Base-by-base conservation (phyloP, 2,329 filamentous ascomycete species). In the Sporothrix phasma region DNA sequence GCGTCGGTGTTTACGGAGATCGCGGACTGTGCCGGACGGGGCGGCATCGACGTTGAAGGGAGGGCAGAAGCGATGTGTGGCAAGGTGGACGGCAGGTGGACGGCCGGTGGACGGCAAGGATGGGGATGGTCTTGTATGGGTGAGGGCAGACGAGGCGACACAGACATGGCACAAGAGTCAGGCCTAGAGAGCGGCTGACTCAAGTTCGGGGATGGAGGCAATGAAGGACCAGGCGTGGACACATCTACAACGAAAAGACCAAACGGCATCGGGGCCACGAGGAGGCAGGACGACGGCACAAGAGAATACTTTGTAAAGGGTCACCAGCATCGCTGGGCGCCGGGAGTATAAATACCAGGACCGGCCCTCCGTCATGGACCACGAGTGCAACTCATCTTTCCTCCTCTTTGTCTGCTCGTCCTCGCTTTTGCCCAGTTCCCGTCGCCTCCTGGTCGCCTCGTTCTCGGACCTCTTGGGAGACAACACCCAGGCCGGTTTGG, bases 281-380 rank as follows among this genome's bases (percentile, higher is more conserved):
- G 31, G 56, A 58, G 26, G 26, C 41, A 15, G 17, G 41, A 61
- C 24, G n/a, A 15, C 1, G 15, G 19, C 3, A 24, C 34, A 5
- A 19, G 10, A n/a, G 15, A n/a, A 24, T 4, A 19, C 15, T 17
- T 6, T 29, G 8, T 11, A 41, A 8, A 19, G 11, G 41, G 15
- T 22, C 43, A 22, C 51, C n/a, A n/a, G n/a, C n/a, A 37, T 56
- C 34, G 53, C 26, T 26, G 24, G 41, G 4, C 41, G 60, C 54
- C 53, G 53, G 66, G 60, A 69, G 67, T 76, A 76, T 76, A 76
- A 75, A 76, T 73, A 75, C 69, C 67, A 67, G 56, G 67, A 51
- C 66, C 67, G 63, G 66, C 60, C 69, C 62, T 37, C 24, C 49
- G 49, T n/a, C 31, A n/a, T 31, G 46, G 39, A 5, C 56, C n/a